Base-by-base conservation (phyloP, 2,329 filamentous ascomycete species). In the Juglanconis oblonga region DNA sequence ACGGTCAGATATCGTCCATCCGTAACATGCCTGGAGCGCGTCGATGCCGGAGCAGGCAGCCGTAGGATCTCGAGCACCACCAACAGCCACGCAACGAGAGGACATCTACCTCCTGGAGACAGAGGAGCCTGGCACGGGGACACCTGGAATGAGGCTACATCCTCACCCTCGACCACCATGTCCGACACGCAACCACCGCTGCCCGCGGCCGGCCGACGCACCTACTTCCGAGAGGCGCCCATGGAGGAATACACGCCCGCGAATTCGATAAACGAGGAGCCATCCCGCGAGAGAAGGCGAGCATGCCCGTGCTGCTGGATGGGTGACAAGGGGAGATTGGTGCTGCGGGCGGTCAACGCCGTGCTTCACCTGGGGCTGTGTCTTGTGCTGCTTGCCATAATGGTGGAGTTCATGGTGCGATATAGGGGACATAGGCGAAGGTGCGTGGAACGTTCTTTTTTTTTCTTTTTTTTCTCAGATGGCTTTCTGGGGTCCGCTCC, bases 191-290 rank as follows among this genome's bases (percentile, higher is more conserved):
- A 45, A 17, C 49, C 42, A n/a, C 32, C 56, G 11, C 61, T 62
- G 14, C 55, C 59, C 5, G 62, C 62, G 17, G 53, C 55, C 3
- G 62, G 64, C 24, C 59, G 66, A 4, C 61, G 61, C 36, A 69
- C 69, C 9, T 61, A 67, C 9, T 70, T 71, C 47, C 66, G 65
- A 11, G 69, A 71, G 61, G 64, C 68, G 33, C 63, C 64, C 35
- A 68, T 70, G 66, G 59, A 66, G n/a, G 68, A 69, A 44, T 63
- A 62, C 52, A 69, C 67, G n/a, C 69, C 70, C 3, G 64, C 66
- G 0, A 63, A 67, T 62, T 71, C 65, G 58, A 47, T 66, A n/a
- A 66, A 64, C 40, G 66, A 68, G 33, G 60, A 47, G n/a, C 32
- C 63, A 61, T 13, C 32, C 58, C 17, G 33, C 53, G 58, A 55